These are phyloP conservation scores for Dothideomycetidae sp. DNA, from an alignment of 2,329 filamentous ascomycete genomes.

Conservation along the genomic window DNA sequence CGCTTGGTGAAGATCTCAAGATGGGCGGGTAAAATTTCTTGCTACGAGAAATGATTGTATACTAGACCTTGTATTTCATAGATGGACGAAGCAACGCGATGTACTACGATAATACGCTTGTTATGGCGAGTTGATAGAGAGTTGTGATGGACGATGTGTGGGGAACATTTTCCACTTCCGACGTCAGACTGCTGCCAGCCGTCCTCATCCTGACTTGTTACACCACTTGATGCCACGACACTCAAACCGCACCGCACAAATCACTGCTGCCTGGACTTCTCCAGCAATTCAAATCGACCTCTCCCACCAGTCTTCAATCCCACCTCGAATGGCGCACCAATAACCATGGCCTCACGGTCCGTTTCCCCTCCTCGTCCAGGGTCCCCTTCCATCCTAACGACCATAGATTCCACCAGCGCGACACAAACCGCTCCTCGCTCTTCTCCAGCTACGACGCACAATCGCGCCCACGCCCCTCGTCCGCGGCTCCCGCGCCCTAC, in stretches of 20 bases:
- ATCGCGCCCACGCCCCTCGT: constrained; percentile 20
- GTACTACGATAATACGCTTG: too few relatives aligned
- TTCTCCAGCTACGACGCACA: constrained; percentile 26
- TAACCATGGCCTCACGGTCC: constrained; percentile 13
- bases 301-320: background rate
- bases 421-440: constrained; percentile 28
- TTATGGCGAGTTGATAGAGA: too few relatives aligned
- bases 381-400: background rate
- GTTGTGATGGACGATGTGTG: too few relatives aligned
- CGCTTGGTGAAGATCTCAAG: constrained; percentile 21
- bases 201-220: too few relatives aligned
- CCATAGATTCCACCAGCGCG: constrained; percentile 22
- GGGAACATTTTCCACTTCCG: too few relatives aligned
- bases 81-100: too few relatives aligned
- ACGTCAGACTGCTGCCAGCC: too few relatives aligned
- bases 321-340: constrained; percentile 5
- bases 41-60: constrained; percentile 2
- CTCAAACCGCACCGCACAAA: background rate
- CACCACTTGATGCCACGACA: background rate
- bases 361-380: background rate
- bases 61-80: background rate
- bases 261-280: background rate
- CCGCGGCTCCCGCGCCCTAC: constrained; percentile 19
- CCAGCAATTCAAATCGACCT: background rate
- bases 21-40: constrained; percentile 2